These are phyloP conservation scores for Saussurea involucrata DNA, from an alignment of 129 eudicot genomes.

Conservation along the genomic window DNA sequence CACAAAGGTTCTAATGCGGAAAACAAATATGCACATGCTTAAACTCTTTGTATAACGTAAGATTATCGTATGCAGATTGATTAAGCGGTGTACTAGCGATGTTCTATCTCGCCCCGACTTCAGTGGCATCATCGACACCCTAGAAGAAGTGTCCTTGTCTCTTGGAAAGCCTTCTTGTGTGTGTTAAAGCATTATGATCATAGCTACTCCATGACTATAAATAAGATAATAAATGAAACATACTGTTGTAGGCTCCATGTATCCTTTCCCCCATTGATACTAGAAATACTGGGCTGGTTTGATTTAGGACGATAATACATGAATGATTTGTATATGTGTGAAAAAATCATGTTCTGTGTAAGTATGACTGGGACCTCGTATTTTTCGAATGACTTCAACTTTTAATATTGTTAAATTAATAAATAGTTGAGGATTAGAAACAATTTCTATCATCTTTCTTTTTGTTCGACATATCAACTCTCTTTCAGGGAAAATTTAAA, in stretches of 20 bases:
- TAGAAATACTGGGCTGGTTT: not conserved
- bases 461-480: not conserved
- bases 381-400: not conserved
- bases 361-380: not conserved
- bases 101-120: conserved; percentile 34
- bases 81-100: conserved; percentile 44
- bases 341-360: not conserved
- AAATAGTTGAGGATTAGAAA: not conserved
- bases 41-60: not conserved
- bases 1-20: not conserved
- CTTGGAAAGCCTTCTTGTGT: conserved; percentile 48
- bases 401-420: not conserved
- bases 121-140: conserved; percentile 36
- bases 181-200: conserved; percentile 27
- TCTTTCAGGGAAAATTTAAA: not conserved
- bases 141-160: conserved; percentile 45
- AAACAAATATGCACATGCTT: not conserved
- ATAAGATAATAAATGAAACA: not conserved
- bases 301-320: not conserved
- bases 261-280: not conserved
- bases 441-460: not conserved
- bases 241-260: not conserved
- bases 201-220: conserved; percentile 6
- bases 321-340: not conserved
- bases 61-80: conserved; percentile 30